A percentile compares a stretch with the other conserved stretches of the same genome.
phyloP scores from a whole-genome alignment of 2,329 filamentous ascomycete genomes.

The Botrytis paeoniae region DNA sequence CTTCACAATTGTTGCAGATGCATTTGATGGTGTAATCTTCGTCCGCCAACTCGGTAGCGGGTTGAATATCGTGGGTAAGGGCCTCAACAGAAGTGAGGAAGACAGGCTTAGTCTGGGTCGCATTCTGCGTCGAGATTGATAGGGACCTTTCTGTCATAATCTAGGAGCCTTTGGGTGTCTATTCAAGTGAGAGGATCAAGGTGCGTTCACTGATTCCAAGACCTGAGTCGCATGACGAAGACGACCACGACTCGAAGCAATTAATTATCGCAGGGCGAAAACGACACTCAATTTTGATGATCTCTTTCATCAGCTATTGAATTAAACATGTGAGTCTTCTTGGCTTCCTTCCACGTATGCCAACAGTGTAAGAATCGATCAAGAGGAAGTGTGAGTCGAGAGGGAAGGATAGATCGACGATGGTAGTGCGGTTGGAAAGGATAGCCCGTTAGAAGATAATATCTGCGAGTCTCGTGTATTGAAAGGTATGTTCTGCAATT shows the following conservation, averaged over 20 bases:
- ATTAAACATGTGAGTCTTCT: constrained; percentile 12
- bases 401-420: constrained; percentile 8
- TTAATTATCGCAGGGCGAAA: constrained; percentile 33
- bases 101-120: constrained; percentile 35
- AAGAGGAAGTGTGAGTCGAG: background rate
- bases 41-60: constrained; percentile 50
- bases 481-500: constrained; percentile 18
- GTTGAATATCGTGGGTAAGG: constrained; percentile 32
- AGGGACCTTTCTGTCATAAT: constrained; percentile 42
- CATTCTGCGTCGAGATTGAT: constrained; percentile 39
- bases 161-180: constrained; percentile 39
- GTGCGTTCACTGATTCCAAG: constrained; percentile 38
- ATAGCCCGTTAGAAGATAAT: background rate
- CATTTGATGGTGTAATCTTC: constrained; percentile 97
- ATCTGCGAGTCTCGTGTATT: constrained; percentile 8
- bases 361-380: constrained; percentile 11
- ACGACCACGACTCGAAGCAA: constrained; percentile 37
- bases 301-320: constrained; percentile 34
- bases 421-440: background rate
- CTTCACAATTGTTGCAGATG: constrained; percentile 89
- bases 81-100: constrained; percentile 25
- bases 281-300: constrained; percentile 25
- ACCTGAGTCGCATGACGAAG: constrained; percentile 42
- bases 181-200: constrained; percentile 34
- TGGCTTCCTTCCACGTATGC: constrained; percentile 11